phyloP scores from a whole-genome alignment of 192 early-diverging fungal species.

The Umbelopsis ramanniana region DNA sequence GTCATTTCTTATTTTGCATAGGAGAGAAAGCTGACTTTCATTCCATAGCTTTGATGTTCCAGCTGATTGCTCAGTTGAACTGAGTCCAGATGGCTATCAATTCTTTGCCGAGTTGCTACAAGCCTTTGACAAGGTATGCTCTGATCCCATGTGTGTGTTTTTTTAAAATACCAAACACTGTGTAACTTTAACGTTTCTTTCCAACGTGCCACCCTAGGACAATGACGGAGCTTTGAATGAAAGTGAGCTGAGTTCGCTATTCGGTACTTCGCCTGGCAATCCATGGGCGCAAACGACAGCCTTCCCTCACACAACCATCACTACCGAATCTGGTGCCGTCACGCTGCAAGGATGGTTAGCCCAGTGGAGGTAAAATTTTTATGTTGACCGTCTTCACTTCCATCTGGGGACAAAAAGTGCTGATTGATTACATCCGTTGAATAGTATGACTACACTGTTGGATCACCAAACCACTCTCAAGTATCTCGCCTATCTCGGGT shows the following conservation, averaged over 20 bases:
- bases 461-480: slow-evolving; percentile 88
- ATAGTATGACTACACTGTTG: slow-evolving; percentile 93
- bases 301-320: slow-evolving; percentile 90
- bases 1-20: no score
- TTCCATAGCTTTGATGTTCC: slow-evolving; percentile 79
- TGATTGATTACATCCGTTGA: no score
- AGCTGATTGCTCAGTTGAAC: slow-evolving; percentile 89
- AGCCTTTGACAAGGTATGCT: slow-evolving; percentile 80
- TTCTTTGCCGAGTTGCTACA: slow-evolving; percentile 97
- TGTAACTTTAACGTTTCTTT: neutral
- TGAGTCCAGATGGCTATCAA: slow-evolving; percentile 91
- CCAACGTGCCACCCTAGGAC: slow-evolving; percentile 56
- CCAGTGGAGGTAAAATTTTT: slow-evolving; percentile 86
- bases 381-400: neutral
- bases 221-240: slow-evolving; percentile 94
- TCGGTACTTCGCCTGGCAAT: slow-evolving; percentile 87
- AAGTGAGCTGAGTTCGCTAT: slow-evolving; percentile 83
- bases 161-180: neutral
- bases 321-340: slow-evolving; percentile 86
- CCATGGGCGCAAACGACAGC: slow-evolving; percentile 86
- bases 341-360: slow-evolving; percentile 97
- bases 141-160: neutral
- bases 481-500: slow-evolving; percentile 97
- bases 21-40: no score
- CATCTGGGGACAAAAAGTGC: neutral